These are phyloP conservation scores for Paraconiothyrium sp. DNA, from an alignment of 2,329 filamentous ascomycete genomes.

Conservation along the genomic window DNA sequence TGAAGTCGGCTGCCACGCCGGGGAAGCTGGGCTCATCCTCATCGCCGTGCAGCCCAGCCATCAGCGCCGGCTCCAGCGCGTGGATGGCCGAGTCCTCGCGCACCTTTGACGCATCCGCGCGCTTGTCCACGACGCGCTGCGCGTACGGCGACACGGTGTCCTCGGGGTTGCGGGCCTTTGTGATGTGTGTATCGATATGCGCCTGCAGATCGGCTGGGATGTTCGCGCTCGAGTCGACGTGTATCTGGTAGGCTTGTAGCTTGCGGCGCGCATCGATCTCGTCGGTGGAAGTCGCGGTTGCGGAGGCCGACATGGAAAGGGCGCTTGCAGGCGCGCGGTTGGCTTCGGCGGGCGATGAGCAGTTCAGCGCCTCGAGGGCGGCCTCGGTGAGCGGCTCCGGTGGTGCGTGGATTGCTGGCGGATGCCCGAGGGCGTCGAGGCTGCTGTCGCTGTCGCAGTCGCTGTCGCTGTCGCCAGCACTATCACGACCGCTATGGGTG, in stretches of 20 bases:
- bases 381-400: background rate
- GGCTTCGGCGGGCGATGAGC: background rate
- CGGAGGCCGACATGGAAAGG: background rate
- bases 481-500: background rate
- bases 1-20: background rate
- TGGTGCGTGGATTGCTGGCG: background rate
- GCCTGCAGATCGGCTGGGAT: background rate
- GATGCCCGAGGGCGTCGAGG: too few relatives aligned
- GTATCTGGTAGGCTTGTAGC: background rate
- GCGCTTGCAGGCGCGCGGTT: background rate
- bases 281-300: background rate
- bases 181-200: background rate
- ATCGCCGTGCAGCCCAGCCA: background rate
- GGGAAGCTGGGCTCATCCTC: background rate
- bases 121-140: too few relatives aligned
- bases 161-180: background rate
- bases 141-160: background rate
- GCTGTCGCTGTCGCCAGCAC: background rate
- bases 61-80: background rate
- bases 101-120: background rate
- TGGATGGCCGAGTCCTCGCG: background rate
- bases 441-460: background rate
- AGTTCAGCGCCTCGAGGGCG: background rate
- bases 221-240: background rate
- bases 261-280: background rate